Evolutionary conservation across 768 basidiomycete genomes (phyloP).

Genomic region (Leucocoprinus sp.): DNA sequence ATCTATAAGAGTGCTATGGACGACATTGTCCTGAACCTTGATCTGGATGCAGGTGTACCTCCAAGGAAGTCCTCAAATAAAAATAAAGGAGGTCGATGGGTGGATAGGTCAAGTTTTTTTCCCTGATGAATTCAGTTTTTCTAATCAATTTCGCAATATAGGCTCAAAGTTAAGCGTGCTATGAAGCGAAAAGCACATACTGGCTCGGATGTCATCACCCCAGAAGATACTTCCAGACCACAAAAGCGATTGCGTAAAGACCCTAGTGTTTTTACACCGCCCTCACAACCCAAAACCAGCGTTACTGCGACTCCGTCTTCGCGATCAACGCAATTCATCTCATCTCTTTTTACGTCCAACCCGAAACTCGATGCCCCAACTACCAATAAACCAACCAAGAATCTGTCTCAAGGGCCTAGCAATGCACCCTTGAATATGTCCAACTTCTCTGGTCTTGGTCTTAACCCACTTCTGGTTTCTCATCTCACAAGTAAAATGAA

Average conservation of each 20-base stretch:
- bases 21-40: constrained; percentile 68
- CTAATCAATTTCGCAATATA: constrained; percentile 23
- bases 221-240: constrained; percentile 29
- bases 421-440: constrained; percentile 83
- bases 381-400: constrained; percentile 17
- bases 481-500: constrained; percentile 77
- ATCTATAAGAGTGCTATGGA: constrained; percentile 48
- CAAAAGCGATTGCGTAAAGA: constrained; percentile 39
- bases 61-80: constrained; percentile 33
- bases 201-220: constrained; percentile 3
- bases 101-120: constrained; percentile 47
- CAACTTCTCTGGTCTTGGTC: constrained; percentile 74
- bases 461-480: constrained; percentile 69
- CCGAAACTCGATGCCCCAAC: constrained; percentile 50
- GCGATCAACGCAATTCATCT: constrained; percentile 60
- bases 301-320: constrained; percentile 18
- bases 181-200: constrained; percentile 48
- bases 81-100: constrained; percentile 67
- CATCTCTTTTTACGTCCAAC: constrained; percentile 83
- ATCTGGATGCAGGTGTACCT: constrained; percentile 25
- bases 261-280: not conserved
- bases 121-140: constrained; percentile 1
- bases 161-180: constrained; percentile 68
- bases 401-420: constrained; percentile 44
- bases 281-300: constrained; percentile 12